Base-by-base conservation (phyloP, 768 basidiomycete genomes). In the Serendipita sp. region DNA sequence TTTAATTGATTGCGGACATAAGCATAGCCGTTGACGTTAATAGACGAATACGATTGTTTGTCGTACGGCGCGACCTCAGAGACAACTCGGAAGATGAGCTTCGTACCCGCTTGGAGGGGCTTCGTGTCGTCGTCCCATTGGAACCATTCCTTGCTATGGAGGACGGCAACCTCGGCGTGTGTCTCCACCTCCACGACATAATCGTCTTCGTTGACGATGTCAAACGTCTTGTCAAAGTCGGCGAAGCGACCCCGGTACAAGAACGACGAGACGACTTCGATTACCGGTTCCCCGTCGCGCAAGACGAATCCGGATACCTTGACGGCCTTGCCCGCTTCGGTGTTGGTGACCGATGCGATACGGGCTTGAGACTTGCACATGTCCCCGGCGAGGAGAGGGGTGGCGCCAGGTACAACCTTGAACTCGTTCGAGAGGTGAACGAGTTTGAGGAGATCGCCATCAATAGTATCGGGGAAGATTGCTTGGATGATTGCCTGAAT, bases 401-500 rank as follows among this genome's bases (percentile, higher is more conserved):
- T 81, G 28, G 86, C 83, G 54, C 88, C 91, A 30, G 88, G 81
- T 67, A 95, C 76, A 73, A 93, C 82, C 64, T 85, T 85, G 85
- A 99, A 99, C 48, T 92, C 93, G 72, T 99, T 99, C 5, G 93
- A 93, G 15, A 99, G 83, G 72, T 99, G 96, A 52, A 98, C 95
- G 38, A 98, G 86, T 74, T 92, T 94, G 70, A 98, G 79, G 15
- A 98, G 77, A 74, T 99, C 95, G 0, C 95, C 96, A 68, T 98
- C 90, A 72, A 99, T 91, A 10, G 83, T 75, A 11, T 80, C 73
- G 3, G 96, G 96, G 84, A 99, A 99, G 75, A 98, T 95, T 0
- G 93, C 85, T 74, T 89, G 91, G 88, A 98, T 99, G 75, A 99
- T 98, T n/a, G 94, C 89, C 92, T 95, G 69, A 0, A 64, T 30